These are phyloP conservation scores for Xylaria telfairii DNA, from an alignment of 495 filamentous ascomycete species.

Conservation along the genomic window DNA sequence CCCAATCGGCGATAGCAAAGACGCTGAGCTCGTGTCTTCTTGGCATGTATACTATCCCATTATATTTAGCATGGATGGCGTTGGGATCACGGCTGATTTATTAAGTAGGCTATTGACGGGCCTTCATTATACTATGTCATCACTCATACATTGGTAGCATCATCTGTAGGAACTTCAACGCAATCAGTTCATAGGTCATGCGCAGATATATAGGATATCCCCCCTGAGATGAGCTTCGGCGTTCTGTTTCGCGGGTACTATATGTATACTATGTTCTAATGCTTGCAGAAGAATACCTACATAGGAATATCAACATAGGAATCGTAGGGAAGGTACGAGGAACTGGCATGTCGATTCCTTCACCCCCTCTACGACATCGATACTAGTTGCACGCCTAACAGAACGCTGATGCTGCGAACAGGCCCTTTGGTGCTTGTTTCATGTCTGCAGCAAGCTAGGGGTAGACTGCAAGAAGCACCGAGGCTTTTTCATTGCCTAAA, in stretches of 20 bases:
- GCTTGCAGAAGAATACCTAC: too few relatives aligned
- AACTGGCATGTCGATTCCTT: background rate
- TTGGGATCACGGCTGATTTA: conserved; percentile 11
- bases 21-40: background rate
- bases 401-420: background rate
- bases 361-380: background rate
- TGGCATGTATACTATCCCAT: background rate
- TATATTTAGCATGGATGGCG: conserved; percentile 20
- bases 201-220: background rate
- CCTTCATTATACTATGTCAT: background rate
- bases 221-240: background rate
- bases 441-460: background rate
- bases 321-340: background rate
- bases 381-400: background rate
- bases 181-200: background rate
- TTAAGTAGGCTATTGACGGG: background rate
- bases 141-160: background rate
- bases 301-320: too few relatives aligned
- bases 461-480: conserved; percentile 9
- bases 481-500: background rate
- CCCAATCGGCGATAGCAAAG: background rate
- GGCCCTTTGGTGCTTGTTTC: background rate
- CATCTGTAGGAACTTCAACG: background rate
- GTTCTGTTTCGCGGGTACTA: too few relatives aligned
- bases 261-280: too few relatives aligned